These are phyloP conservation scores for Neltuma alba DNA, from an alignment of 306 rosid species.

Conservation along the genomic window DNA sequence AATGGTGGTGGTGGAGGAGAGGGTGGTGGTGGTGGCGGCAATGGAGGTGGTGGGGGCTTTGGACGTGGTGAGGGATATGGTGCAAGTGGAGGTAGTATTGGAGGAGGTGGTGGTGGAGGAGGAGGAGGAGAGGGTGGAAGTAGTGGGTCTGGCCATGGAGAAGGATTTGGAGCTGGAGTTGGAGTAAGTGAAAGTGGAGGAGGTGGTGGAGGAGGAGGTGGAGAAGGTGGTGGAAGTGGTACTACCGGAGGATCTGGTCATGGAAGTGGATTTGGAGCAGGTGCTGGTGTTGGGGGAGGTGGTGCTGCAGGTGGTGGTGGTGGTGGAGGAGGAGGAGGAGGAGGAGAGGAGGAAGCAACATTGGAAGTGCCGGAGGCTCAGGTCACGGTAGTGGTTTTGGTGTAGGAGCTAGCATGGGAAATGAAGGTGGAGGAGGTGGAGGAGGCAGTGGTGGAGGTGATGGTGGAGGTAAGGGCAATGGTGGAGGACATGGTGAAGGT, in stretches of 20 bases:
- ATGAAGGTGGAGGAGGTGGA: slow-evolving; percentile 29
- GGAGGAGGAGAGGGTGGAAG: not conserved
- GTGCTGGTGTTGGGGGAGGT: slow-evolving; percentile 31
- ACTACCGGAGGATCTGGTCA: slow-evolving; percentile 21
- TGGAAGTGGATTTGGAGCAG: slow-evolving; percentile 41
- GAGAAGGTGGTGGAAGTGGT: slow-evolving; percentile 19
- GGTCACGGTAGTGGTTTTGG: slow-evolving; percentile 63
- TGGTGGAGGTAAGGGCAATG: slow-evolving; percentile 11
- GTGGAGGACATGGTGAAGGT: slow-evolving; percentile 43
- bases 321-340: slow-evolving; percentile 34
- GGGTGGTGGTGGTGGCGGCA: not conserved
- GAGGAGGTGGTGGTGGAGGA: not conserved
- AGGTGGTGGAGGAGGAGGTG: slow-evolving; percentile 28
- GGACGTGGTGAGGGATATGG: slow-evolving; percentile 35
- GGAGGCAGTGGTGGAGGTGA: slow-evolving; percentile 31
- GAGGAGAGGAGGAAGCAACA: slow-evolving; percentile 44
- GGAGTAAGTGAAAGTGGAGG: slow-evolving; percentile 8
- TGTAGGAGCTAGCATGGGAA: slow-evolving; percentile 39
- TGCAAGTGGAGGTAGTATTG: slow-evolving; percentile 12
- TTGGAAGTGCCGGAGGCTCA: slow-evolving; percentile 43
- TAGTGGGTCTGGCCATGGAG: slow-evolving; percentile 44
- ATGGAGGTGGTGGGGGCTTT: slow-evolving; percentile 5
- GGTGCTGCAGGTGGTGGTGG: slow-evolving; percentile 11
- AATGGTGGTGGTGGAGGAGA: not conserved
- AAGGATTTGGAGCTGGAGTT: slow-evolving; percentile 32